phyloP scores from a whole-genome alignment of 768 basidiomycete genomes.

The Chlorophyllum brunneum region DNA sequence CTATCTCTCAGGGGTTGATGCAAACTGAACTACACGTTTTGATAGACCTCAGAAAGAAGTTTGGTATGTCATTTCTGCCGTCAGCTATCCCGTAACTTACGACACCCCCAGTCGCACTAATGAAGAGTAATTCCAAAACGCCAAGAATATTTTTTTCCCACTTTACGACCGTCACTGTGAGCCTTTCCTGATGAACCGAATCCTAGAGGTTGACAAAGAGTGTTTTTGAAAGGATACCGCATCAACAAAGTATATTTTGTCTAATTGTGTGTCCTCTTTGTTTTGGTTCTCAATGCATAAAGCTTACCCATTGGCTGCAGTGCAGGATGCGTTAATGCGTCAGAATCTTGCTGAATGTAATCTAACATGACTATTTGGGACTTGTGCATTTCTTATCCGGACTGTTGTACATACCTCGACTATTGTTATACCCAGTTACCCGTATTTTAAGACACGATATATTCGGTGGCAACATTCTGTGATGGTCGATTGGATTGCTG shows the following conservation, averaged over 20 bases:
- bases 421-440: not conserved
- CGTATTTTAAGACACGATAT: no score
- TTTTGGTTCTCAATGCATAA: not conserved
- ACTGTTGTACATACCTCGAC: not conserved
- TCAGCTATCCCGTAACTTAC: not conserved
- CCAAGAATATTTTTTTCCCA: conserved; percentile 60
- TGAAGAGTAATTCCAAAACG: conserved; percentile 38
- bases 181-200: conserved; percentile 17
- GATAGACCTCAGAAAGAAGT: conserved; percentile 28
- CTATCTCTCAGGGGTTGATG: not conserved
- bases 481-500: no score
- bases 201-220: conserved; percentile 5
- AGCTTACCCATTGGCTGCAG: conserved; percentile 23
- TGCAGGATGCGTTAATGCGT: conserved; percentile 45
- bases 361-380: conserved; percentile 25
- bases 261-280: conserved; percentile 31
- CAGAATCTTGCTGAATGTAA: conserved; percentile 37
- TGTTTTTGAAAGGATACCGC: conserved; percentile 43
- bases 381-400: not conserved
- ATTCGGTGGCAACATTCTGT: no score
- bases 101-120: conserved; percentile 30
- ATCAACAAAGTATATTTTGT: conserved; percentile 51
- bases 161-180: conserved; percentile 63
- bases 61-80: conserved; percentile 28
- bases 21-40: conserved; percentile 26